Evolutionary conservation across 2,329 filamentous ascomycete genomes (phyloP).

Genomic region (Alternaria sp.): DNA sequence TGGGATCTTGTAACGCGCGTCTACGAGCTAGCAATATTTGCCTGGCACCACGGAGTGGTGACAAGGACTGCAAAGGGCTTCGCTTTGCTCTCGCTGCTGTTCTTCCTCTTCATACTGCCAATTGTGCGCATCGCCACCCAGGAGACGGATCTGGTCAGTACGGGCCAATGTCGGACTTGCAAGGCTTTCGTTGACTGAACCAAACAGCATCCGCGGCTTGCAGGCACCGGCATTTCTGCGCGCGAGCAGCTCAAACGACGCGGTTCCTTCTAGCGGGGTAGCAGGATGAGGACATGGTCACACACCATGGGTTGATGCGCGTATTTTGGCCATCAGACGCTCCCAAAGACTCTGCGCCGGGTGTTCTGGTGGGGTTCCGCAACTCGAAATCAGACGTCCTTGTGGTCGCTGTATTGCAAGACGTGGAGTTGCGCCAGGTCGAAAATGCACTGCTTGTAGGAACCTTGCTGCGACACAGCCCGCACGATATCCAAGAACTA

Average conservation of each 20-base stretch:
- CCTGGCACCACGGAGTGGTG: slow-evolving; percentile 98
- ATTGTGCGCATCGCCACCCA: slow-evolving; percentile 81
- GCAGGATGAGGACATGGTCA: slow-evolving; percentile 69
- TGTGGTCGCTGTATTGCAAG: slow-evolving; percentile 86
- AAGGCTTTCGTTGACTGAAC: slow-evolving; percentile 20
- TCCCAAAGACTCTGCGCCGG: slow-evolving; percentile 73
- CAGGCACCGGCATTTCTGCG: slow-evolving; percentile 84
- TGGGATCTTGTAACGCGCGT: slow-evolving; percentile 97
- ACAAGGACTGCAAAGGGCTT: slow-evolving; percentile 87
- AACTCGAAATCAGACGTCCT: slow-evolving; percentile 92
- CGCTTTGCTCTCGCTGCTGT: slow-evolving; percentile 80
- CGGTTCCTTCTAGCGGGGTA: slow-evolving; percentile 80
- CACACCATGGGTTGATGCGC: slow-evolving; percentile 87
- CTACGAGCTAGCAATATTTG: slow-evolving; percentile 96
- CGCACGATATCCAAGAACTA: slow-evolving; percentile 80
- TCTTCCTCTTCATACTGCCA: slow-evolving; percentile 83
- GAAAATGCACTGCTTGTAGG: slow-evolving; percentile 86
- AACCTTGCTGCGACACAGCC: slow-evolving; percentile 81
- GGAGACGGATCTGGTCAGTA: slow-evolving; percentile 80
- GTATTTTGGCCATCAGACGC: slow-evolving; percentile 98
- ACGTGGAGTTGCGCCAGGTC: slow-evolving; percentile 76
- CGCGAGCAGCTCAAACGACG: slow-evolving; percentile 92
- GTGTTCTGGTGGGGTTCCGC: slow-evolving; percentile 92
- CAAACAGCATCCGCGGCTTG: slow-evolving; percentile 79
- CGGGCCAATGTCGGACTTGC: background rate